Base-by-base conservation (phyloP, 1,139 yeast species). In the Trichomonascaceae sp. region DNA sequence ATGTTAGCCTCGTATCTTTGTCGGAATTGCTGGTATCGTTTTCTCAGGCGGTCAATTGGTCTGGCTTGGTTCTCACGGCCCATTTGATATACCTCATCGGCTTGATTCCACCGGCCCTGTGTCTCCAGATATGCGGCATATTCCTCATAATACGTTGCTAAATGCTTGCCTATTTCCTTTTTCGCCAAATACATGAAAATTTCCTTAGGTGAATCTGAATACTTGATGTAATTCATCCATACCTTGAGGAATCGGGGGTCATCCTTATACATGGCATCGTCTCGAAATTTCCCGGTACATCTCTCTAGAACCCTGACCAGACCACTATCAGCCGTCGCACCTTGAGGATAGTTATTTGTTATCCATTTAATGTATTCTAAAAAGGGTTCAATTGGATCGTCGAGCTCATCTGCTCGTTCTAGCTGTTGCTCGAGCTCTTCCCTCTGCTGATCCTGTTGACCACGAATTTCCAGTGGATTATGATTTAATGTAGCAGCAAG, bases 371-470 rank as follows among this genome's bases (percentile, higher is more conserved):
- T 76, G 61, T 88, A 90, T 19, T 84, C 84, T 20, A 88, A 63
- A 68, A 79, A 89, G 0, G 82, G 80, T 56, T 85, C 87, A 30
- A 90, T 69, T 0, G 97, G 96, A 64, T 91, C 97, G 69, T 90
- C 96, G 45, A 82, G 67, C 24, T 84, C 86, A 1, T 80, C 84
- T 1, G 80, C 61, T 0, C 77, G 73, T 17, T 64, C 65, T 19
- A 85, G 67, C 13, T 70, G 70, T 12, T 64, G 56, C 63, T 84
- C 86, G 61, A 77, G 75, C 54, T 68, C 61, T 44, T 51, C 70
- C 65, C 63, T 62, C 39, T 57, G 55, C 5, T 57, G 45, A 18
- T 50, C 52, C 20, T 57, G 57, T 10, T 51, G 44, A 2, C 55
- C 51, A 17, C 58, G 53, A n/a, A 61, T 52, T 17, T 58, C 59